Conservation (phyloP, 2,329 filamentous ascomycete species). For the Tolypocladium ovalisporum region DNA sequence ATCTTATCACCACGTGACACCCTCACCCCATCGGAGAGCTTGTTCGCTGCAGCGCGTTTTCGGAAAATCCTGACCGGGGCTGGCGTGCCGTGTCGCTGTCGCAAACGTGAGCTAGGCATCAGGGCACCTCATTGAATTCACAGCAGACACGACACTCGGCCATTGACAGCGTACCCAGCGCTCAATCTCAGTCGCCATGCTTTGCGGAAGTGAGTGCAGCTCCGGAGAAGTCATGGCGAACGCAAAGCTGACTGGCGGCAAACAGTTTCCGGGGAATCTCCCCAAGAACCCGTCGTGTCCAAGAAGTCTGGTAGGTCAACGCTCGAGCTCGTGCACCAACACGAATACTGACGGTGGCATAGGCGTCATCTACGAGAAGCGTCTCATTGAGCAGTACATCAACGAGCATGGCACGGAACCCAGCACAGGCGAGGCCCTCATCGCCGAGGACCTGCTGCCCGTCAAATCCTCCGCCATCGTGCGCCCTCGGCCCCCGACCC, state of each 20-base stretch:
- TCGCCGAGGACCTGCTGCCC: slow-evolving; percentile 74
- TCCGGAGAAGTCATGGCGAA: no score
- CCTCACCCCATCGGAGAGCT: no score
- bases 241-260: slow-evolving; percentile 5
- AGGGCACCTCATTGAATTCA: not conserved
- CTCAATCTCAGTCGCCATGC: slow-evolving; percentile 25
- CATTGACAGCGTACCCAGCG: slow-evolving; percentile 10
- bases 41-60: slow-evolving; percentile 2
- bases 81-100: not conserved
- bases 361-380: slow-evolving; percentile 90
- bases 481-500: slow-evolving; percentile 78
- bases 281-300: slow-evolving; percentile 88
- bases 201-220: slow-evolving; percentile 33
- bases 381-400: slow-evolving; percentile 90
- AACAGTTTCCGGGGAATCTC: slow-evolving; percentile 92
- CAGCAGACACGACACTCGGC: slow-evolving; percentile 1
- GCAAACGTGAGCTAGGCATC: not conserved
- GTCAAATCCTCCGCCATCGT: slow-evolving; percentile 77
- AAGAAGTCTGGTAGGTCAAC: slow-evolving; percentile 70
- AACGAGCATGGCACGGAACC: slow-evolving; percentile 89
- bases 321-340: not conserved
- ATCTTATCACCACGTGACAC: slow-evolving; percentile 1
- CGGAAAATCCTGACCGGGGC: slow-evolving; percentile 13
- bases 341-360: slow-evolving; percentile 18
- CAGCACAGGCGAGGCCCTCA: slow-evolving; percentile 74